Base-by-base conservation (phyloP, 2,329 filamentous ascomycete species). In the Fusarium illudens region DNA sequence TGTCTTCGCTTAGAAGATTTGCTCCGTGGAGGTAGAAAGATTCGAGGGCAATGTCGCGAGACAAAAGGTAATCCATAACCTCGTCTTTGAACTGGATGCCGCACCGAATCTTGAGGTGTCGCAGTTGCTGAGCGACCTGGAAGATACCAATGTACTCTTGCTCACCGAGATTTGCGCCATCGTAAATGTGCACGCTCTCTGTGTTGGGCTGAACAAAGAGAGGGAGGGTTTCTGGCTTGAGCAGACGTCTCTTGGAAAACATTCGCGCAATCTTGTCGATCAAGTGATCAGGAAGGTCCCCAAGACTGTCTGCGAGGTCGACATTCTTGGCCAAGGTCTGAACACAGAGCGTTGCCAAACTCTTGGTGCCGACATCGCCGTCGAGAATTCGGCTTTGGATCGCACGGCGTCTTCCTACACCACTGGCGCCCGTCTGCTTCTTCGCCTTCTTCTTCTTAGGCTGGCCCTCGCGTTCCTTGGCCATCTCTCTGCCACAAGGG, bases 31-130 rank as follows among this genome's bases (percentile, higher is more conserved):
- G 84, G 66, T 93, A 92, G 42, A 98, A 83, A 58, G 88, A 85
- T 62, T 89, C 86, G n/a, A 97, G 82, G 9, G 86, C 79, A 51
- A 88, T 86, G 51, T 91, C 86, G 49, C 92, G 91, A 58, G 89
- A 89, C 19, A 92, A 83, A 73, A 97, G 86, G 76, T 95, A 97
- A 54, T 93, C 87, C 78, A 97, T 86, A 39, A 94, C 91, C 36
- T 84, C 84, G 73, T 97, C 92, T 78, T 97, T 97, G 83, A 97
- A 91, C 75, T 97, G 94, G 51, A 96, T 92, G n/a, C 90, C 93
- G 73, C 94, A 95, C 50, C 91, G 89, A 11, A 97, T 81, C 68
- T 93, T 91, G 59, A 97, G 84, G 42, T 85, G 86, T 71, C 88
- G 88, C 56, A 97, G 81, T 6, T 84, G 84, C 0, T 92, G 89